Evolutionary conservation across 2,329 filamentous ascomycete genomes (phyloP), one percentile per base, ranked within the genome.

Genomic region (Diaporthe capsici): DNA sequence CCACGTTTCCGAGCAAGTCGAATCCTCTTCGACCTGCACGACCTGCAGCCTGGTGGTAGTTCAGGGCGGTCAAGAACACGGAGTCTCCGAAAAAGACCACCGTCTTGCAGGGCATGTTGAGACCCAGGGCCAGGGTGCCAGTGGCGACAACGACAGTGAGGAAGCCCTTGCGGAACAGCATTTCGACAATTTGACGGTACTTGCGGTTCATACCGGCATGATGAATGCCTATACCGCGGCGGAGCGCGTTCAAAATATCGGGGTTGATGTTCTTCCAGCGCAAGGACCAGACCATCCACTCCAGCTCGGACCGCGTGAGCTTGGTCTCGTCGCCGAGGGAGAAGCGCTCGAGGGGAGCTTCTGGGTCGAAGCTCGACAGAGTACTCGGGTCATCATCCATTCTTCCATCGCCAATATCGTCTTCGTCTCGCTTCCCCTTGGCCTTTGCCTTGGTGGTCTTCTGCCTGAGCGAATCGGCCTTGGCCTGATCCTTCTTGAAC

Each of bases 61-160:
- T 95, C 71, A 96, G 89, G 0, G 94, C 90, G 0, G 93, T 95
- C 58, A 96, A 84, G 80, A 90, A 95, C 3, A 94, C 87, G 0
- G 92, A 94, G 81, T 96, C 94, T 0, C 93, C 93, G 22, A 88
- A 89, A 82, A 96, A 96, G 1, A 95, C 90, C 0, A 95, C 93
- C 1, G 94, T 96, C 82, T 94, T 94, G 82, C 94, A 96, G 13
- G 94, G 94, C 92, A 95, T 94, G 79, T 95, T 96, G 85, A 96
- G 93, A 85, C 94, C 94, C 7, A 96, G 85, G 2, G 93, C 92
- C 31, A 95, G 87, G 0, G 94, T 95, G 1, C 93, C 94, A 1
- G 94, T 96, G 0, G 94, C 94, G 37, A 96, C 88, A 39, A 96
- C 91, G 1, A 93, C 91, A 10, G 90, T 88, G 55, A 96, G 83